Evolutionary conservation across 192 early-diverging fungal genomes (phyloP).

Genomic region (Physocladia obscura): DNA sequence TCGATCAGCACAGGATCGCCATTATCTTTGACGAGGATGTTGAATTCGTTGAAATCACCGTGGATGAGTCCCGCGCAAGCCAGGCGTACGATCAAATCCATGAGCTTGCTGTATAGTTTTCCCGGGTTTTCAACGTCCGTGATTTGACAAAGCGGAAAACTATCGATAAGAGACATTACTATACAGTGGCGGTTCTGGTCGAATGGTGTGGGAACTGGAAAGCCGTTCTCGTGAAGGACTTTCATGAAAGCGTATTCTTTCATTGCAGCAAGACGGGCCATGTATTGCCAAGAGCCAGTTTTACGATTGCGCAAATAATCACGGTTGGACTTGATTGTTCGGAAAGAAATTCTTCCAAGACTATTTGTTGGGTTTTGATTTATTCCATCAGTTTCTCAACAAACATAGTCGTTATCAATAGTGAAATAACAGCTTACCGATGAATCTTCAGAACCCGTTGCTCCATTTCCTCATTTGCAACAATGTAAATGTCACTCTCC

Average conservation of each 20-base stretch:
- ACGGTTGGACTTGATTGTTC: slow-evolving; percentile 94
- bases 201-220: slow-evolving; percentile 91
- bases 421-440: slow-evolving; percentile 42
- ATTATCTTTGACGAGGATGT: slow-evolving; percentile 80
- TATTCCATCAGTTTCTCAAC: too few species aligned
- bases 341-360: slow-evolving; percentile 92
- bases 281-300: slow-evolving; percentile 98
- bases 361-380: slow-evolving; percentile 36
- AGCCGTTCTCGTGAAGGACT: slow-evolving; percentile 90
- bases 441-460: slow-evolving; percentile 97
- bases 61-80: slow-evolving; percentile 95
- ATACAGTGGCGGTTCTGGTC: slow-evolving; percentile 94
- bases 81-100: slow-evolving; percentile 94
- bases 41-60: slow-evolving; percentile 99
- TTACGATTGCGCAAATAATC: slow-evolving; percentile 94
- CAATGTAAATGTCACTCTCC: slow-evolving; percentile 98
- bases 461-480: slow-evolving; percentile 86
- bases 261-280: slow-evolving; percentile 95
- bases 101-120: slow-evolving; percentile 87
- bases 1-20: slow-evolving; percentile 92
- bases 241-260: slow-evolving; percentile 99
- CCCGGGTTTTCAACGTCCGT: slow-evolving; percentile 83
- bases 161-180: slow-evolving; percentile 95
- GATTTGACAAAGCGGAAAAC: slow-evolving; percentile 91
- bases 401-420: too few species aligned